These are phyloP conservation scores for Brassica juncea DNA, from an alignment of 345 rosid species.

Conservation along the genomic window DNA sequence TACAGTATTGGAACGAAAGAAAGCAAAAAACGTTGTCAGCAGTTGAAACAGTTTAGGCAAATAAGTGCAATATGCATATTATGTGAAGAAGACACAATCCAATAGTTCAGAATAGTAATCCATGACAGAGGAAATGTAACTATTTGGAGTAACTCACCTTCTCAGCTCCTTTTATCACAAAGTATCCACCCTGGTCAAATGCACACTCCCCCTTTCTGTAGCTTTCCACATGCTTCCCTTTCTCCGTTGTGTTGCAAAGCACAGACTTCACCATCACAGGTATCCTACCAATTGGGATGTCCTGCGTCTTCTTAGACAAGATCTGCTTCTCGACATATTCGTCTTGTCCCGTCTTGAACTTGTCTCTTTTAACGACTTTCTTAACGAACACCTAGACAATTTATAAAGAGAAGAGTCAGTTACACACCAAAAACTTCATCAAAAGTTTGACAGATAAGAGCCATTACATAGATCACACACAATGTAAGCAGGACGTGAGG, in stretches of 20 bases:
- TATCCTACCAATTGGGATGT: slow-evolving; percentile 67
- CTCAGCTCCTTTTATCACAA: slow-evolving; percentile 89
- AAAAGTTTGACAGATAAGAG: neutral
- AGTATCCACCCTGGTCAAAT: slow-evolving; percentile 90
- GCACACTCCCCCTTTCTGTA: slow-evolving; percentile 65
- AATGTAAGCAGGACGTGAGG: neutral
- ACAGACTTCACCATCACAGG: slow-evolving; percentile 91
- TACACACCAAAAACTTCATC: slow-evolving; percentile 9
- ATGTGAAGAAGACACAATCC: neutral
- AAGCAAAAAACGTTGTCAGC: neutral
- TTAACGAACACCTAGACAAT: slow-evolving; percentile 55
- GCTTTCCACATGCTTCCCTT: slow-evolving; percentile 37
- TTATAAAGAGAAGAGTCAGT: slow-evolving; percentile 22
- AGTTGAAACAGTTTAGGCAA: neutral
- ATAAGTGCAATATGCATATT: neutral
- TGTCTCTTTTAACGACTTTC: slow-evolving; percentile 57
- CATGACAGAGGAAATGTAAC: neutral
- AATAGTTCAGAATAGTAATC: slow-evolving; percentile 12
- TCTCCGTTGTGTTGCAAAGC: slow-evolving; percentile 66
- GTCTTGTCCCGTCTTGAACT: slow-evolving; percentile 83
- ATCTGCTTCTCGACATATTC: slow-evolving; percentile 48
- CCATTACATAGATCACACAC: neutral
- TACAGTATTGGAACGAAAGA: neutral
- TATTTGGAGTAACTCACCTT: slow-evolving; percentile 52
- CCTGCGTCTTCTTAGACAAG: slow-evolving; percentile 44